Base-by-base conservation (phyloP, 768 basidiomycete genomes). In the Leucosporidium scottii region DNA sequence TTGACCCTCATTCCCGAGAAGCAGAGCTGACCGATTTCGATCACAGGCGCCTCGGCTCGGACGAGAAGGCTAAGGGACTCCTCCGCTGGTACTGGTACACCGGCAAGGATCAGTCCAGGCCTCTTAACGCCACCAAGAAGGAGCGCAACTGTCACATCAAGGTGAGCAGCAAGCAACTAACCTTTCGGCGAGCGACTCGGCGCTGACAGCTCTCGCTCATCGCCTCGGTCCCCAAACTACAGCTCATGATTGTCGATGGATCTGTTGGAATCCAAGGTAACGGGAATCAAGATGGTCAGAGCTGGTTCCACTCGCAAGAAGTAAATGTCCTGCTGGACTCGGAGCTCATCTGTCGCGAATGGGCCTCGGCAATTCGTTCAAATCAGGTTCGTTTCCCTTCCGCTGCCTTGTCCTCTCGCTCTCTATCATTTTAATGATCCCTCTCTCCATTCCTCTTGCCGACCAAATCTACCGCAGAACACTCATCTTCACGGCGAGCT, bases 291-390 rank as follows among this genome's bases (percentile, higher is more conserved):
- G 47, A 60, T 48, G 74, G 84, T 10, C 86, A 87, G 71, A 83
- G 82, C 12, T 87, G 87, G 86, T 87, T 81, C 78, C 87, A 88
- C 76, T 84, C 83, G 50, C 84, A 85, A 67, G 87, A 88, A 18
- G n/a, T 48, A 4, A 87, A 88, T 73, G 78, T 85, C 63, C 82
- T 86, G 82, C 79, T 85, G 47, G 85, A 86, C 74, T 82, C 81
- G 27, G 76, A 79, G 27, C 76, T 78, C 48, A 78, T 85, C 57
- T 82, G 83, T 57, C 70, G 76, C 36, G 84, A 83, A 59, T 84
- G 85, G 84, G 81, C 82, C 76, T 81, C 82, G 51, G 81, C 79
- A 3, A 75, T 84, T 25, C 68, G 79, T 34, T 76, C 79, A 25
- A 83, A 83, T 71, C 83, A 84, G 78, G 85, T 84, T 72, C 85